A percentile compares a stretch with the other conserved stretches of the same genome.
Conservation (phyloP, 345 rosid genomes). For the Citrus glauca region DNA sequence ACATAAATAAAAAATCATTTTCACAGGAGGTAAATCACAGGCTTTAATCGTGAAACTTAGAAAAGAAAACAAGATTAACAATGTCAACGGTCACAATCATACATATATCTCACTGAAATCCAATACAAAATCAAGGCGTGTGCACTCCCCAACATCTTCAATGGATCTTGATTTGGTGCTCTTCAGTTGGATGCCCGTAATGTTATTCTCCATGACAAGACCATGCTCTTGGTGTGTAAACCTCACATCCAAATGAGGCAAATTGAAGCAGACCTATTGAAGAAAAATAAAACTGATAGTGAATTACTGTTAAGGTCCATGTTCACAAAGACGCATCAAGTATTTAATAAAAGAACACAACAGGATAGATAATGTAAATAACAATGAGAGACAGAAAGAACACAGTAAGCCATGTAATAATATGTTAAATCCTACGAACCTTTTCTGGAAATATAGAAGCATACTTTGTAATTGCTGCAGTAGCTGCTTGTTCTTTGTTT, state of each 20-base stretch:
- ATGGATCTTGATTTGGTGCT: constrained; percentile 58
- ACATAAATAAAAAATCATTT: constrained; percentile 25
- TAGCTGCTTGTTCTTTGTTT: constrained; percentile 40
- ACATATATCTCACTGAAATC: constrained; percentile 97
- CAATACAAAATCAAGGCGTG: constrained; percentile 84
- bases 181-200: constrained; percentile 77
- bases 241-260: constrained; percentile 80
- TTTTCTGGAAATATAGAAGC: constrained; percentile 74
- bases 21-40: constrained; percentile 15
- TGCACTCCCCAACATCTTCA: constrained; percentile 92
- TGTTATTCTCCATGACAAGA: constrained; percentile 66
- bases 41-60: constrained; percentile 8
- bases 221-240: constrained; percentile 65
- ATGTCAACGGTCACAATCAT: constrained; percentile 20
- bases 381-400: not conserved
- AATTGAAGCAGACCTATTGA: constrained; percentile 62
- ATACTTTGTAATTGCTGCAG: constrained; percentile 53
- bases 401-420: not conserved
- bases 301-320: not conserved
- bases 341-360: not conserved
- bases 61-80: constrained; percentile 24
- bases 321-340: not conserved
- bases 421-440: constrained; percentile 45
- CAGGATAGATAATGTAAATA: not conserved
- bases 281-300: constrained; percentile 15